A percentile compares a stretch with the other conserved stretches of the same genome.
Conservation (phyloP, 2,329 filamentous ascomycete genomes). For the Xylariomycetidae sp. region DNA sequence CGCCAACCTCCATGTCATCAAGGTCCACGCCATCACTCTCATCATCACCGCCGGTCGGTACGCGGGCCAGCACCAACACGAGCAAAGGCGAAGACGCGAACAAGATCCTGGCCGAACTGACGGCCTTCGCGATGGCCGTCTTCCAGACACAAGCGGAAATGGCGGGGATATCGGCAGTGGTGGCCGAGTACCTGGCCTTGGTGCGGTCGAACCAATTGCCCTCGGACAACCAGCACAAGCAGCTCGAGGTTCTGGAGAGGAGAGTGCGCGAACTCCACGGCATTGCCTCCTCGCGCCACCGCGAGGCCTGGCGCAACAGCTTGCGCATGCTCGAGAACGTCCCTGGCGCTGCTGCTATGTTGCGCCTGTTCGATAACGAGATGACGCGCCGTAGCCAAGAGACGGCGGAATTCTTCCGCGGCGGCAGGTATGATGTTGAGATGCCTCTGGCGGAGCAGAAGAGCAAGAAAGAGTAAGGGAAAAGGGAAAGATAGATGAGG, state of each 20-base stretch:
- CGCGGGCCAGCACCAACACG: background rate
- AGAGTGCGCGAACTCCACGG: slow-evolving; percentile 14
- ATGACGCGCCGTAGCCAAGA: slow-evolving; percentile 15
- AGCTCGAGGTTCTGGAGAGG: slow-evolving; percentile 14
- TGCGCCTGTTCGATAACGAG: slow-evolving; percentile 14
- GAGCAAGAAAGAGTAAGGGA: slow-evolving; percentile 9
- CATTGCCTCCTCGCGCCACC: slow-evolving; percentile 11
- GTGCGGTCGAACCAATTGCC: slow-evolving; percentile 5
- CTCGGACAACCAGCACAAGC: background rate
- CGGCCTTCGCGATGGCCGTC: slow-evolving; percentile 15
- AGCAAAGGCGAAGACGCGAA: slow-evolving; percentile 13
- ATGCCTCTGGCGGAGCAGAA: slow-evolving; percentile 11
- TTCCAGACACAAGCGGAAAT: slow-evolving; percentile 19
- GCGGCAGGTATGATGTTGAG: slow-evolving; percentile 12
- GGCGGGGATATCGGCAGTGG: slow-evolving; percentile 16
- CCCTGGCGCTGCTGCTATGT: slow-evolving; percentile 13
- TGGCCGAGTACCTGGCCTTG: slow-evolving; percentile 19
- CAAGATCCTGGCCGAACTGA: slow-evolving; percentile 17
- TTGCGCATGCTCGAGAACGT: slow-evolving; percentile 11
- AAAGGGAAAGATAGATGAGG: too few species aligned
- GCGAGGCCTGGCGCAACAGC: slow-evolving; percentile 13
- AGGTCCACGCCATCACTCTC: slow-evolving; percentile 10
- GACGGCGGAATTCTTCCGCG: slow-evolving; percentile 15
- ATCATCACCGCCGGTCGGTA: slow-evolving; percentile 8
- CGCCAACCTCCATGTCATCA: slow-evolving; percentile 12